These are phyloP conservation scores for Emergomyces africanus DNA, from an alignment of 2,329 filamentous ascomycete genomes.

Conservation along the genomic window DNA sequence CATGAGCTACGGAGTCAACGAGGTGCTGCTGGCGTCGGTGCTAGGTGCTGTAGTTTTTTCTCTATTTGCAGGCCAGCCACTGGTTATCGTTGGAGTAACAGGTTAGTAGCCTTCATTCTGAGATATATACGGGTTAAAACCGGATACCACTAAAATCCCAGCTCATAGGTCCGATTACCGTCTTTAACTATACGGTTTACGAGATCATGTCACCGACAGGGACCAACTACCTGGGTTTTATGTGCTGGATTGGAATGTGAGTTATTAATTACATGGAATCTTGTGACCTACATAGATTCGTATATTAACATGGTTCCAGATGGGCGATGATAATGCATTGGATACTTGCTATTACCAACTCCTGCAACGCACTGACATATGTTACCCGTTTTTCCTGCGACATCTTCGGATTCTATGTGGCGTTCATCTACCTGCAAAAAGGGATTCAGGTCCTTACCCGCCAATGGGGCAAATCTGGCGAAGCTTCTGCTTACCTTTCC, in stretches of 20 bases:
- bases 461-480: slow-evolving; percentile 49
- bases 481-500: slow-evolving; percentile 60
- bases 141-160: slow-evolving; percentile 33
- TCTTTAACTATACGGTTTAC: slow-evolving; percentile 90
- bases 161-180: slow-evolving; percentile 67
- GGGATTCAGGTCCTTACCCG: slow-evolving; percentile 73
- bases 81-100: slow-evolving; percentile 85
- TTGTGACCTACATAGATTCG: neutral
- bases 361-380: slow-evolving; percentile 78
- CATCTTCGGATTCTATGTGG: slow-evolving; percentile 89
- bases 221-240: slow-evolving; percentile 75
- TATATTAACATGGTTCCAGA: slow-evolving; percentile 24
- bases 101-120: slow-evolving; percentile 29
- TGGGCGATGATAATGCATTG: slow-evolving; percentile 81
- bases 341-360: slow-evolving; percentile 70
- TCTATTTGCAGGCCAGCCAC: slow-evolving; percentile 64
- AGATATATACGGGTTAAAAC: neutral
- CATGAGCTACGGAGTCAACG: slow-evolving; percentile 78
- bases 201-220: slow-evolving; percentile 69
- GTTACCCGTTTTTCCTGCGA: slow-evolving; percentile 88
- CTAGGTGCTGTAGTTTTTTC: slow-evolving; percentile 72
- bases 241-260: slow-evolving; percentile 78
- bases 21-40: slow-evolving; percentile 76
- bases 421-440: slow-evolving; percentile 84
- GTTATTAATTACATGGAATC: slow-evolving; percentile 17